These are phyloP conservation scores for Hebeloma cylindrosporum DNA, from an alignment of 768 basidiomycete species.

Conservation along the genomic window DNA sequence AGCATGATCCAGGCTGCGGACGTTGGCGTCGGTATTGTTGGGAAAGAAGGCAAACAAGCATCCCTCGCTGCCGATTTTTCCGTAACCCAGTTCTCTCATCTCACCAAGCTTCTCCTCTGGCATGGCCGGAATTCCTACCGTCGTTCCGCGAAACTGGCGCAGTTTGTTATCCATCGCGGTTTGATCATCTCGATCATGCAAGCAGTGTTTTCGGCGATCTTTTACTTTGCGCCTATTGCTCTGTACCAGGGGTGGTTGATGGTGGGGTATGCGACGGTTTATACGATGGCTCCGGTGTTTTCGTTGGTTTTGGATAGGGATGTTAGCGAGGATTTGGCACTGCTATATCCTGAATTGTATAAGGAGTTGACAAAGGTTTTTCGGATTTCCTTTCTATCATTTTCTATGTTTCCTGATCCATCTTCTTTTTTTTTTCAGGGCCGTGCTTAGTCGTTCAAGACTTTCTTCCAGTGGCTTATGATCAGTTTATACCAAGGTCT, in stretches of 20 bases:
- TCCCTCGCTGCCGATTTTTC: constrained; percentile 99
- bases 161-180: constrained; percentile 98
- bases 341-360: constrained; percentile 96
- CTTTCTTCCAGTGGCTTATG: constrained; percentile 98
- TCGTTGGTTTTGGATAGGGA: constrained; percentile 95
- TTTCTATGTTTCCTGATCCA: background rate
- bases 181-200: constrained; percentile 98
- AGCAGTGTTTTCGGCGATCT: constrained; percentile 91
- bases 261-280: constrained; percentile 94
- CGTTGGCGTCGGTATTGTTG: constrained; percentile 97
- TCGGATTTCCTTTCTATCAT: background rate
- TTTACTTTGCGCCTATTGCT: constrained; percentile 94
- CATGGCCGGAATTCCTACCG: constrained; percentile 99
- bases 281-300: constrained; percentile 99
- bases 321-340: constrained; percentile 91
- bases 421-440: constrained; percentile 51
- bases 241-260: constrained; percentile 98
- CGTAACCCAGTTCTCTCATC: constrained; percentile 92
- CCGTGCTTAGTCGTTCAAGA: constrained; percentile 93
- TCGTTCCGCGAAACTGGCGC: constrained; percentile 94
- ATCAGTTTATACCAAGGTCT: constrained; percentile 96
- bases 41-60: constrained; percentile 98
- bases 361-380: constrained; percentile 94
- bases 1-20: constrained; percentile 99
- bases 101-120: constrained; percentile 97